Evolutionary conservation across 768 basidiomycete species (phyloP).

Genomic region (Termitomyces sp.): DNA sequence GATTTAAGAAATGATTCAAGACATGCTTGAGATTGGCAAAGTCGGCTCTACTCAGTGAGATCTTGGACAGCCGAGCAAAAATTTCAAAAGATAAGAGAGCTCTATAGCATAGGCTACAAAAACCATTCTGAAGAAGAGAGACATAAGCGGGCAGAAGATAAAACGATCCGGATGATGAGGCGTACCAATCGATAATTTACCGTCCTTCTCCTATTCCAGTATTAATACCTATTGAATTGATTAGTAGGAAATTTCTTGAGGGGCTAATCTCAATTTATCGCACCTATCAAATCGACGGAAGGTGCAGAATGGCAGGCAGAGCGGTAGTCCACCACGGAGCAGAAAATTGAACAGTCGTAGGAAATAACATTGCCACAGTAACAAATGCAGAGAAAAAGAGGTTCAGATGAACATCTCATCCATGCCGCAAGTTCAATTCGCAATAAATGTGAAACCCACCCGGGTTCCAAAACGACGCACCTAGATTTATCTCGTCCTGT

Average conservation of each 20-base stretch:
- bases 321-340: background rate
- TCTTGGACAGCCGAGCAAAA: background rate
- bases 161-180: background rate
- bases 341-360: background rate
- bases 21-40: background rate
- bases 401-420: background rate
- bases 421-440: background rate
- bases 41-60: background rate
- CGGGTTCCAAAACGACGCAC: background rate
- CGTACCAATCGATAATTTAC: constrained; percentile 1
- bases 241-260: background rate
- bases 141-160: background rate
- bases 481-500: background rate
- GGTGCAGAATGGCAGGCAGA: background rate
- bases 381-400: background rate
- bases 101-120: background rate
- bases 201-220: background rate
- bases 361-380: background rate
- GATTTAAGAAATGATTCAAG: too few relatives aligned
- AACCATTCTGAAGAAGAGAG: background rate
- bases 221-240: background rate
- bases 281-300: background rate
- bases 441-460: constrained; percentile 2
- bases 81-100: background rate
- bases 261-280: background rate